Evolutionary conservation across 345 rosid species (phyloP).

Genomic region (Hibiscus syriacus): DNA sequence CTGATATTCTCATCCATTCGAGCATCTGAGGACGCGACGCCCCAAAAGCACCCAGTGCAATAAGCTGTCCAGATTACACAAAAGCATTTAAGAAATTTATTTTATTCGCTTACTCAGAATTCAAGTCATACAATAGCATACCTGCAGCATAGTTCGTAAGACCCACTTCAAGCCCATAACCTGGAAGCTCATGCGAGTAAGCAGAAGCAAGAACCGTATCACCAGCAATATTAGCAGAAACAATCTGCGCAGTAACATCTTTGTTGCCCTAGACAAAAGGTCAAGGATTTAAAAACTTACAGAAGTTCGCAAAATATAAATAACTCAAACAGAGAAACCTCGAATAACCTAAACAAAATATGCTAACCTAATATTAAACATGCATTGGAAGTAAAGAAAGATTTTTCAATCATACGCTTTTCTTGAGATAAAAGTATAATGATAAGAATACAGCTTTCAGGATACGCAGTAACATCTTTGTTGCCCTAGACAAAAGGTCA

Average conservation of each 20-base stretch:
- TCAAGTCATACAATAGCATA: constrained; percentile 4
- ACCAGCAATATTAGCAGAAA: constrained; percentile 48
- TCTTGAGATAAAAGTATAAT: too few relatives aligned
- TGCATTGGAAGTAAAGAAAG: too few relatives aligned
- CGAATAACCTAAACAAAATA: background rate
- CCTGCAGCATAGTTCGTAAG: constrained; percentile 70
- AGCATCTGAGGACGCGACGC: constrained; percentile 60
- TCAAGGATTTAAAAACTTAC: constrained; percentile 4
- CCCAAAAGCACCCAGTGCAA: constrained; percentile 76
- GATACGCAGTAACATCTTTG: constrained; percentile 50
- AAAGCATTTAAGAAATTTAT: background rate
- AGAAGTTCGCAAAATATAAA: background rate
- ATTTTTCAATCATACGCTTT: too few relatives aligned
- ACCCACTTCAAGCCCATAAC: constrained; percentile 59
- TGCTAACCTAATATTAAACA: too few relatives aligned
- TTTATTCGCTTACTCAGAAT: background rate
- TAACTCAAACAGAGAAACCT: background rate
- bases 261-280: constrained; percentile 49
- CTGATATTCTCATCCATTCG: constrained; percentile 65
- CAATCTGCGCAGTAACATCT: constrained; percentile 51
- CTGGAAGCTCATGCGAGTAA: constrained; percentile 53
- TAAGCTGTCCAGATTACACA: constrained; percentile 34
- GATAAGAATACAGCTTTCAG: too few relatives aligned
- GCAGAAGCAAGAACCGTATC: constrained; percentile 31
- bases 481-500: constrained; percentile 43